Base-by-base conservation (phyloP, 352 stramenopile species). In the Salisapilia sapeloensis region DNA sequence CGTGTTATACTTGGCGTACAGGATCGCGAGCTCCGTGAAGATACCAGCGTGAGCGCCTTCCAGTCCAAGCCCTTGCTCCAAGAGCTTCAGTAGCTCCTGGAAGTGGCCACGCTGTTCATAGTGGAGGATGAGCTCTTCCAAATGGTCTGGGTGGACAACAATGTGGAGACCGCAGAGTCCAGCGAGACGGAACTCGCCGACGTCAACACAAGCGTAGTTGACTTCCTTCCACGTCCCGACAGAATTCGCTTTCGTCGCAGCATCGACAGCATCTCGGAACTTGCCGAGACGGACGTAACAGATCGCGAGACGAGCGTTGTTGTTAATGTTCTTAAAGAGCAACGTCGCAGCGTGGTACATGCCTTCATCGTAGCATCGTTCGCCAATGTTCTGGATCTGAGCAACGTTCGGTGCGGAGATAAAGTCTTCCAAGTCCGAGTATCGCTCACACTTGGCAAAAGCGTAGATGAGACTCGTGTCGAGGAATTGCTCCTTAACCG, bases 161-260 rank as follows among this genome's bases (percentile, higher is more conserved):
- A 99, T 98, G 53, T 99, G 91, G 42, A 99, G 65, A 53, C 94
- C 96, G 74, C 92, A 98, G 35, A 96, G 74, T 16, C 87, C 85
- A 36, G 95, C 95, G 32, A 99, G 84, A 50, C 94, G 76, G 81
- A 98, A 99, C 67, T 99, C 96, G 40, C 91, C 84, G 4, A 95
- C 94, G 46, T 94, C 78, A 21, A 99, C 80, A 69, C 95, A 99
- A 3, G 93, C 96, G 56, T 96, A 96, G 58, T 95, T 98, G 19
- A 99, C 94, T 55, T 98, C 87, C 75, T 99, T 99, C 96, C 95
- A 99, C 29, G 96, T 99, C 24, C 92, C 95, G 28, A 99, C 91
- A 26, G 76, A 89, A 80, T 99, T 99, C 2, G 96, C 96, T 75
- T 99, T 98, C 1, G 85, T 96, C 3, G 96, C 96, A 6, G 95